These are phyloP conservation scores for Rubus idaeus DNA, from an alignment of 306 rosid species.

Conservation along the genomic window DNA sequence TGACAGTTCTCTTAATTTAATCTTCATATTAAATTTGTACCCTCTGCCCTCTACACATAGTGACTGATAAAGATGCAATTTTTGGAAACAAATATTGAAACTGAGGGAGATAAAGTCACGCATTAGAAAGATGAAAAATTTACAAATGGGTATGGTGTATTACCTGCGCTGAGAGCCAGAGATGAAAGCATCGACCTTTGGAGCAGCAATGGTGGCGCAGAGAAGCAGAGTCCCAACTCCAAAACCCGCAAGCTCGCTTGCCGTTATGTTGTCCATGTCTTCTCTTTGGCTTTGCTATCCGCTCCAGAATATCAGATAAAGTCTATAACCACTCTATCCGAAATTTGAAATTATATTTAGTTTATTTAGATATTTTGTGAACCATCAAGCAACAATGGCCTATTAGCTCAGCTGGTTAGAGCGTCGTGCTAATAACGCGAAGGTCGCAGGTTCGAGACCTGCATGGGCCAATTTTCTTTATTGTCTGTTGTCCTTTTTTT, in stretches of 20 bases:
- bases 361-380: rapidly evolving
- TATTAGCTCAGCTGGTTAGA: conserved; percentile 91
- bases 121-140: background rate
- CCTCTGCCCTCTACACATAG: background rate
- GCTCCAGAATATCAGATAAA: background rate
- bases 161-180: conserved; percentile 86
- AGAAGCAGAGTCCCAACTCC: conserved; percentile 78
- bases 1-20: background rate
- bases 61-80: background rate
- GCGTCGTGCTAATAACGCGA: conserved; percentile 92
- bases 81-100: background rate
- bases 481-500: background rate
- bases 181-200: conserved; percentile 76
- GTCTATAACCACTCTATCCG: background rate
- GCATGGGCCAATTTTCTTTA: conserved; percentile 53
- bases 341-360: rapidly evolving
- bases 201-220: conserved; percentile 81
- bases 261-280: conserved; percentile 71
- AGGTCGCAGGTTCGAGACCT: conserved; percentile 97
- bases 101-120: background rate
- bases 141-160: background rate
- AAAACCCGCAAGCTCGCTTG: conserved; percentile 81
- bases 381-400: background rate
- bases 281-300: background rate
- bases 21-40: background rate